Base-by-base conservation (phyloP, 306 rosid genomes). In the Glycine latifolia region DNA sequence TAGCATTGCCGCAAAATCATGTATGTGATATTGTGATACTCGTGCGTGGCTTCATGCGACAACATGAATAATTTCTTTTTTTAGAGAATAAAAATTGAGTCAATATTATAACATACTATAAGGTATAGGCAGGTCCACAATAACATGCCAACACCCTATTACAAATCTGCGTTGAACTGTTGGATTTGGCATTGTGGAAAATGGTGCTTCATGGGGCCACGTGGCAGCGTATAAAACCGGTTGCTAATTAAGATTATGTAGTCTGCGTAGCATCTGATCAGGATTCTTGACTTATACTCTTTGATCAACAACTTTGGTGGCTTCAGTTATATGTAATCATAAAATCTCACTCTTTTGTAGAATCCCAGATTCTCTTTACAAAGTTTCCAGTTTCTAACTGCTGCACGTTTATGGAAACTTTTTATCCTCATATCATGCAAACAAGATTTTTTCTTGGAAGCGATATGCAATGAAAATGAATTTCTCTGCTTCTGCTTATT, bases 351-450 rank as follows among this genome's bases (percentile, higher is more conserved):
- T 71, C 81, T 73, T 82, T 61, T 53, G 81, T 48, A 73, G 84
- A 78, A 80, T 84, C 79, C 86, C 75, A 74, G 81, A 82, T 81
- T 83, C 81, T 43, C 81, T 72, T 66, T 44, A 17, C 53, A 59
- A 66, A 26, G 31, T 26, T 26, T 26, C 31, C 2, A 46, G 69
- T 46, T 66, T 48, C 67, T 49, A 48, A 81, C 81, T 79, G 47
- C 81, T 84, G 61, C 74, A 59, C 60, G 31, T 20, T 84, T 60
- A 8, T 70, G 70, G 13, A 35, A 35, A 49, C 48, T 44, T 43
- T 54, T 71, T 56, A 35, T 76, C 50, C 46, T 65, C 44, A 62
- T 14, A 44, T 59, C 67, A 56, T 37, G 26, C 37, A 56, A 11
- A 78, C 16, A 63, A 69, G 31, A 26, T 26, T 26, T 26, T 26